Percentiles rank a stretch among this genome's conserved stretches.
phyloP scores from a whole-genome alignment of 192 early-diverging fungal genomes.

The Entomortierella parvispora region DNA sequence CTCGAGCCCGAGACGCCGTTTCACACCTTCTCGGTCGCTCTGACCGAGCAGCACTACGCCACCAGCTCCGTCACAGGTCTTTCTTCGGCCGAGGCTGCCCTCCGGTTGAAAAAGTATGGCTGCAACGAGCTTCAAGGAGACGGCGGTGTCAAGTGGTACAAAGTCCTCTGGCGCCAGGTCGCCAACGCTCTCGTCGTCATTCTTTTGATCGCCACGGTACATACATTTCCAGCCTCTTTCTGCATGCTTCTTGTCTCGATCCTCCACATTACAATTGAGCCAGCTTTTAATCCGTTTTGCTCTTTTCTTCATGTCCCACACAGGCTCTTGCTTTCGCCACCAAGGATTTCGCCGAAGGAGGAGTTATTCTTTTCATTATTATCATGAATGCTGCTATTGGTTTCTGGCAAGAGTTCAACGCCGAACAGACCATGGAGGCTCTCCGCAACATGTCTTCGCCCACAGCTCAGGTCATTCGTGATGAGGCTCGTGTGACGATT shows the following conservation, averaged over 20 bases:
- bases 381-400: conserved; percentile 87
- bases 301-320: not conserved
- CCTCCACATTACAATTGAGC: not conserved
- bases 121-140: conserved; percentile 74
- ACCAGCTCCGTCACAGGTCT: conserved; percentile 10
- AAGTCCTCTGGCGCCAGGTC: conserved; percentile 69
- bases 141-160: conserved; percentile 68
- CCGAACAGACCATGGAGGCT: conserved; percentile 94
- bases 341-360: conserved; percentile 76
- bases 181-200: conserved; percentile 75
- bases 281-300: too few relatives aligned
- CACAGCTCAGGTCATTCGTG: conserved; percentile 85
- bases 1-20: conserved; percentile 11
- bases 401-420: conserved; percentile 91
- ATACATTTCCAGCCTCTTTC: not conserved
- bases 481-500: conserved; percentile 76
- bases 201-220: conserved; percentile 66
- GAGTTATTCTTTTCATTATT: conserved; percentile 80
- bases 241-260: not conserved
- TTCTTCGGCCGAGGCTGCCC: conserved; percentile 2
- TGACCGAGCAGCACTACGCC: conserved; percentile 1
- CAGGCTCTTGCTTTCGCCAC: conserved; percentile 67
- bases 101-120: conserved; percentile 38
- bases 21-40: conserved; percentile 6
- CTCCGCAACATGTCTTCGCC: conserved; percentile 88